Conservation (phyloP, 305 asterid genomes). For the Vinca major region DNA sequence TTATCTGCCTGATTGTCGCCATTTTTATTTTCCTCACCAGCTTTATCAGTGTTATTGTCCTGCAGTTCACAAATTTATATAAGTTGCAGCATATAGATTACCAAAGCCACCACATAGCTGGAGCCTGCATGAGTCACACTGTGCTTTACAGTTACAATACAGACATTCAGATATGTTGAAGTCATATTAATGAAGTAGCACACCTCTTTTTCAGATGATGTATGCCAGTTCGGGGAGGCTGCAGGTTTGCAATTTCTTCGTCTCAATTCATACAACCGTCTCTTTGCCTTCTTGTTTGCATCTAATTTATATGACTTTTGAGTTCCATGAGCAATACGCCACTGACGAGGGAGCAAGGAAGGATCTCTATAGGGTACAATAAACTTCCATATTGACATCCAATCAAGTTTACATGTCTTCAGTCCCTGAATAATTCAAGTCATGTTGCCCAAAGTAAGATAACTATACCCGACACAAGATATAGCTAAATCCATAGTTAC, state of each 20-base stretch:
- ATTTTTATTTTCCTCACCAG: conserved; percentile 40
- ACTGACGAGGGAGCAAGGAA: conserved; percentile 86
- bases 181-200: conserved; percentile 11
- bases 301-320: conserved; percentile 86
- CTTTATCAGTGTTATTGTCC: conserved; percentile 56
- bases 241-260: conserved; percentile 55
- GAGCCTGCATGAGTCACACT: background rate
- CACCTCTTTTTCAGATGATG: conserved; percentile 73
- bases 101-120: background rate
- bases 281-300: conserved; percentile 60
- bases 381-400: conserved; percentile 85
- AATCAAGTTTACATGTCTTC: conserved; percentile 79
- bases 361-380: conserved; percentile 95
- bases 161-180: background rate
- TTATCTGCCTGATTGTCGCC: conserved; percentile 41
- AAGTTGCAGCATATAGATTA: background rate
- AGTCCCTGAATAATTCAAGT: conserved; percentile 51
- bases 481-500: conserved; percentile 30
- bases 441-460: conserved; percentile 3
- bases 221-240: conserved; percentile 39
- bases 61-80: conserved; percentile 22
- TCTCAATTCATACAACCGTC: conserved; percentile 53
- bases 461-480: background rate
- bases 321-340: conserved; percentile 92
- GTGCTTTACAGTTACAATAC: background rate